These are phyloP conservation scores for Starmerella scarabaei DNA, from an alignment of 805 yeast genomes.

Conservation along the genomic window DNA sequence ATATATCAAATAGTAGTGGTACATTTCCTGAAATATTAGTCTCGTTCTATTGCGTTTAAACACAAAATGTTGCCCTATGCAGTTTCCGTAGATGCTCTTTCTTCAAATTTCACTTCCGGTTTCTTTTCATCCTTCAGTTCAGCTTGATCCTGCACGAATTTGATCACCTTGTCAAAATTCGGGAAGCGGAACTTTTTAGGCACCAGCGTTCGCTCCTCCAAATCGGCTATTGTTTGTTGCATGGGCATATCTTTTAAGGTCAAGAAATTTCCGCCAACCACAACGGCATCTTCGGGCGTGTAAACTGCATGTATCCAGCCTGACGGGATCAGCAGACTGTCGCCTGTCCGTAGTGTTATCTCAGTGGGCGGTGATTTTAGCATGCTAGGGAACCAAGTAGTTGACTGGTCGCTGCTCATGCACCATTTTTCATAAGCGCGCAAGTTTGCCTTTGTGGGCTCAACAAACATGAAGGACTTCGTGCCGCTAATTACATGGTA, in stretches of 20 bases:
- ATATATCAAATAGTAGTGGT: too few species aligned
- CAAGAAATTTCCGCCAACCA: conserved; percentile 79
- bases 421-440: conserved; percentile 62
- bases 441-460: conserved; percentile 58
- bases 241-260: conserved; percentile 49
- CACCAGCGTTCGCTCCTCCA: conserved; percentile 59
- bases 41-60: too few species aligned
- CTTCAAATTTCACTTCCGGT: too few species aligned
- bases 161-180: conserved; percentile 52
- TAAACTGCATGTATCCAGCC: conserved; percentile 91
- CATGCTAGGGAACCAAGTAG: conserved; percentile 51
- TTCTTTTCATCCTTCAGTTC: too few species aligned
- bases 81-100: too few species aligned
- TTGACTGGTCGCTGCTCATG: conserved; percentile 45
- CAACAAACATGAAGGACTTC: conserved; percentile 63
- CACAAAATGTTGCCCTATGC: too few species aligned
- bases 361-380: conserved; percentile 33
- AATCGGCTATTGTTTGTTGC: conserved; percentile 47
- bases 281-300: conserved; percentile 68
- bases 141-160: conserved; percentile 49
- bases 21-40: too few species aligned
- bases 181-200: conserved; percentile 71
- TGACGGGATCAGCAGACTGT: conserved; percentile 69
- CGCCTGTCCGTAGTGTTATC: conserved; percentile 47
- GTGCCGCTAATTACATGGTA: conserved; percentile 68